Base-by-base conservation (phyloP, 495 filamentous ascomycete genomes). In the Aspergillus conjunctus region DNA sequence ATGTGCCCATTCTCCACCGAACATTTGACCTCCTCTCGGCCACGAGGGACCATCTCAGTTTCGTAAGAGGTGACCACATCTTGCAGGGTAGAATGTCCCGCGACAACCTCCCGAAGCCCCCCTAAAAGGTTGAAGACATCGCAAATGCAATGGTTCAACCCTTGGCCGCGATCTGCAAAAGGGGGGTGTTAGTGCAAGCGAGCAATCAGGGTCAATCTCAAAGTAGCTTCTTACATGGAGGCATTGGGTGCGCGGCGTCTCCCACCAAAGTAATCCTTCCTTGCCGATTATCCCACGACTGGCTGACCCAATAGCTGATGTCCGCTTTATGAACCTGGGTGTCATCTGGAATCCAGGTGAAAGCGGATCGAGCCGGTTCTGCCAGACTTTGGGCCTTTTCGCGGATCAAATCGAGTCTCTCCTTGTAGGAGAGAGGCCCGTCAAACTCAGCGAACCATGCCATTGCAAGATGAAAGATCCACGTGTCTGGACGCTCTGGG, bases 211-310 rank as follows among this genome's bases (percentile, higher is more conserved):
- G 7, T 9, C 20, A 34, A 2, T 21, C 12, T 0, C 7, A 44
- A 55, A 1, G 33, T 17, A 31, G 2, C 20, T 20, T 46, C 54
- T 48, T 48, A 57, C 54, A 57, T 14, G 54, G 54, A 46, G 54
- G 54, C 54, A 57, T 57, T 32, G 54, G 54, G 33, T 57, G 54
- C 4, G 54, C 54, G 1, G 54, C 54, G 26, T 57, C 54, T n/a
- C 54, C 54, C 37, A 57, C 54, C 20, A 57, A 44, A 1, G 54
- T 57, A 8, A 57, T 32, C 22, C 54, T 41, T 30, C 54, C 54
- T 6, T 57, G 21, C 20, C 54, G 39, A 32, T 57, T 57, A 57
- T 57, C 41, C 54, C 54, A 57, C 14, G 54, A 41, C 43, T 43
- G 41, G 39, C 20, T 57, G 4, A 48, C 43, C 54, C 54, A 57